Evolutionary conservation across 805 yeast species (phyloP).

Genomic region (Wickerhamiella kazuoi): DNA sequence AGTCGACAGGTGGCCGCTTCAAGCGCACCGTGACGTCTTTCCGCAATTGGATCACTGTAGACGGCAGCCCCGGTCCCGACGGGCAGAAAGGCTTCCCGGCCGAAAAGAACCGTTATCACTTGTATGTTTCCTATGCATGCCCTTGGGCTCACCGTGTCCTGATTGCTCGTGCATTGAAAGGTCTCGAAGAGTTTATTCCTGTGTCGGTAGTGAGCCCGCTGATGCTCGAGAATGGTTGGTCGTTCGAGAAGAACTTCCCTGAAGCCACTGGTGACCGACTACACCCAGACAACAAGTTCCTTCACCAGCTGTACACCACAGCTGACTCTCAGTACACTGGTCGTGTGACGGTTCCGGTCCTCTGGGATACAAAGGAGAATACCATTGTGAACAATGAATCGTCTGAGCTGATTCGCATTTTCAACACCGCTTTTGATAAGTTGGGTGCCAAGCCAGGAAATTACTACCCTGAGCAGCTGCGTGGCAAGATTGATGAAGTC

Average conservation of each 20-base stretch:
- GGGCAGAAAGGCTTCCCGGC: conserved; percentile 34
- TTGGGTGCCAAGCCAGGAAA: conserved; percentile 33
- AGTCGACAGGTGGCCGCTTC: conserved; percentile 15
- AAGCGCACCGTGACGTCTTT: conserved; percentile 12
- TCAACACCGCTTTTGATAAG: conserved; percentile 52
- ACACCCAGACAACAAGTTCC: conserved; percentile 34
- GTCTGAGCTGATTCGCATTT: conserved; percentile 71
- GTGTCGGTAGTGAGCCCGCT: conserved; percentile 78
- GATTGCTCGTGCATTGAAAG: conserved; percentile 57
- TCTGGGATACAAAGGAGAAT: conserved; percentile 71
- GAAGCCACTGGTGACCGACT: conserved; percentile 39
- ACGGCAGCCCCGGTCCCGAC: conserved; percentile 6
- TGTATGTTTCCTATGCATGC: conserved; percentile 76
- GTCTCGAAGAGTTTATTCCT: conserved; percentile 33
- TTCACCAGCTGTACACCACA: conserved; percentile 57
- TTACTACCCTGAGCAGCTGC: conserved; percentile 42
- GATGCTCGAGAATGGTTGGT: conserved; percentile 81
- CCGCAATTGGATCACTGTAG: conserved; percentile 13
- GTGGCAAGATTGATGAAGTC: conserved; percentile 48
- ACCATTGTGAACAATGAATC: conserved; percentile 88
- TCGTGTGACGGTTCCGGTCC: conserved; percentile 79
- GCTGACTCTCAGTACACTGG: conserved; percentile 63
- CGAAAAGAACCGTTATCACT: conserved; percentile 66
- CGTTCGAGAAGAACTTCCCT: conserved; percentile 39
- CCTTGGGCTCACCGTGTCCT: conserved; percentile 93